These are phyloP conservation scores for Leccinum variicolor DNA, from an alignment of 768 basidiomycete genomes.

Conservation along the genomic window DNA sequence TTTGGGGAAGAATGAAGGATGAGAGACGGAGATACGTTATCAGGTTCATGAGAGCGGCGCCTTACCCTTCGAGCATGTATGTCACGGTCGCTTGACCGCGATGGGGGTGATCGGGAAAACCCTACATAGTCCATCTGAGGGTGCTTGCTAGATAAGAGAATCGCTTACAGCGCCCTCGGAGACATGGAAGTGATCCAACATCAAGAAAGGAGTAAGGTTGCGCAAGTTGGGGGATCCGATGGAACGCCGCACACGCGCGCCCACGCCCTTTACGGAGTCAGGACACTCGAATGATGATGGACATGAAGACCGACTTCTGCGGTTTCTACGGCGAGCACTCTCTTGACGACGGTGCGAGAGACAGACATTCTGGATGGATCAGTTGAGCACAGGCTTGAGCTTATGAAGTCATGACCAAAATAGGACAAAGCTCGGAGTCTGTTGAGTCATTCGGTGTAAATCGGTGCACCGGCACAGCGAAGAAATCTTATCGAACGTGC, in stretches of 20 bases:
- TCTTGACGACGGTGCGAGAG: constrained; percentile 72
- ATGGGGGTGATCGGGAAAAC: constrained; percentile 93
- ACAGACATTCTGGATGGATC: constrained; percentile 30
- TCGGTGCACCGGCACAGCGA: no score
- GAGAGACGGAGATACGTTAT: background rate
- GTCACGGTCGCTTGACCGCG: constrained; percentile 87
- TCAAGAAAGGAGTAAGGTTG: constrained; percentile 88
- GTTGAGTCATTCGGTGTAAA: no score
- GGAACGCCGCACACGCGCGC: constrained; percentile 79
- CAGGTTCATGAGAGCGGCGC: background rate
- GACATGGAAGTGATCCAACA: constrained; percentile 83
- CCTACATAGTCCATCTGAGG: constrained; percentile 36
- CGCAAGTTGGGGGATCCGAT: constrained; percentile 74
- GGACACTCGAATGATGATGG: background rate
- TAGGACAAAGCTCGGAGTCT: no score
- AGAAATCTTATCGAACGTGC: constrained; percentile 27
- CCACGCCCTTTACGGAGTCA: constrained; percentile 55
- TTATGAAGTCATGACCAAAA: no score
- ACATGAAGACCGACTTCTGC: constrained; percentile 48
- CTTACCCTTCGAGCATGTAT: constrained; percentile 82
- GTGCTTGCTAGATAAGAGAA: background rate
- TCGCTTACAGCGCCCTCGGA: constrained; percentile 59
- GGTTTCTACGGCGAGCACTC: constrained; percentile 72
- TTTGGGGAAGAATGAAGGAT: constrained; percentile 25
- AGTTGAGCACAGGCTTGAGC: no score